Evolutionary conservation across 805 yeast species (phyloP), one percentile per base, ranked within the genome.

Genomic region (Danielia oregonensis): DNA sequence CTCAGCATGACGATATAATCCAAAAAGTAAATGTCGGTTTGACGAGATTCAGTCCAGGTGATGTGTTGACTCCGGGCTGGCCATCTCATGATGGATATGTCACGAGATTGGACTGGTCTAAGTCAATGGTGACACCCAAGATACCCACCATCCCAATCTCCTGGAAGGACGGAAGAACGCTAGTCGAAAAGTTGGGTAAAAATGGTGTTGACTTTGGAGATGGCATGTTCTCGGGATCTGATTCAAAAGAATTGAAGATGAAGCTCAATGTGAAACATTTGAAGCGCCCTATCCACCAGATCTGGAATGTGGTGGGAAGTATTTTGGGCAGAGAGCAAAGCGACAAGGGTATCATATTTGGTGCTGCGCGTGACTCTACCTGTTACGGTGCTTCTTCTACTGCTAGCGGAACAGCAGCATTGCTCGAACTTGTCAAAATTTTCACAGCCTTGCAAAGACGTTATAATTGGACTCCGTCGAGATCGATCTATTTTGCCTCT

Each of bases 111-210:
- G 60, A 57, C 10, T 62, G 78, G 61, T 57, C 65, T 4, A 61
- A 73, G 11, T 74, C 85, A 0, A 54, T 53, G 4, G 65, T 75
- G 25, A 65, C 85, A 2, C 84, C 95, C 1, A 70, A 77, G 12
- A 76, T 91, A 4, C 95, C 96, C 1, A 70, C 84, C 6, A 65
- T 86, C 0, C 89, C 96, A 0, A 62, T 88, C 6, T 81, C 95
- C 0, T 79, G 82, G 78, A 68, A 68, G 26, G 95, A 86, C 49
- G 88, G 81, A 3, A 52, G 43, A 23, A 33, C 32, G 4, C 49
- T 67, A 11, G 26, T 65, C 51, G 16, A 61, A 45, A 24, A 64
- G 76, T 17, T 66, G 10, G 47, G 42, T 1, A 18, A 35, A 17
- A 37, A 39, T 4, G 52, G 65, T 49, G 44, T 50, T 17, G 51